Conservation (phyloP, 495 filamentous ascomycete species). For the Ramalina peruviana region DNA sequence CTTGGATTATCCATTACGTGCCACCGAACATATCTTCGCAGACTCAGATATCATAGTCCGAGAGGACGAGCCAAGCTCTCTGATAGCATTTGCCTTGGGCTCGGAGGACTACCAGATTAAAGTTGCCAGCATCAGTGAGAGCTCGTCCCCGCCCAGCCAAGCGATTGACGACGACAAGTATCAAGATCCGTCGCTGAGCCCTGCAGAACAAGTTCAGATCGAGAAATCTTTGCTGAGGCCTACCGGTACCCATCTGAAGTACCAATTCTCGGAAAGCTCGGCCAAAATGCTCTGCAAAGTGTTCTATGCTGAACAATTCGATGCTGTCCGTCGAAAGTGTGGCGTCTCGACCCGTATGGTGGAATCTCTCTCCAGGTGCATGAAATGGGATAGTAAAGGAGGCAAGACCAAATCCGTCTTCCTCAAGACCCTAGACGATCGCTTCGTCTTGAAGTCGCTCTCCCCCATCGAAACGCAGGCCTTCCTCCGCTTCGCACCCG, state of each 20-base stretch:
- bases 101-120: slow-evolving; percentile 76
- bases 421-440: slow-evolving; percentile 87
- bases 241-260: slow-evolving; percentile 85
- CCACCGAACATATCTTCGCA: slow-evolving; percentile 85
- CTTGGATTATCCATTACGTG: slow-evolving; percentile 80
- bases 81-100: slow-evolving; percentile 84
- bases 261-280: slow-evolving; percentile 80
- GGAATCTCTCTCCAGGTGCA: slow-evolving; percentile 84
- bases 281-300: slow-evolving; percentile 96
- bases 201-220: slow-evolving; percentile 41
- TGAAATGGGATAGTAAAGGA: slow-evolving; percentile 97
- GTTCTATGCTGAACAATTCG: slow-evolving; percentile 95
- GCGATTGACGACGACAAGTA: slow-evolving; percentile 7
- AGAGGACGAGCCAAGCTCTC: slow-evolving; percentile 92
- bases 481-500: slow-evolving; percentile 86
- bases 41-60: slow-evolving; percentile 97
- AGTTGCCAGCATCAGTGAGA: slow-evolving; percentile 53
- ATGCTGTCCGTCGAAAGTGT: slow-evolving; percentile 83
- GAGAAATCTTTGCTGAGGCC: slow-evolving; percentile 65
- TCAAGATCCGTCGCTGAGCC: slow-evolving; percentile 13
- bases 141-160: slow-evolving; percentile 30
- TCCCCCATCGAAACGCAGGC: slow-evolving; percentile 83
- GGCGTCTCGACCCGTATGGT: slow-evolving; percentile 87
- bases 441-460: slow-evolving; percentile 82
- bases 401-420: slow-evolving; percentile 99